Percentiles rank a stretch among this genome's conserved stretches.
phyloP scores from a whole-genome alignment of 768 basidiomycete genomes.

The Tricholoma furcatifolium region DNA sequence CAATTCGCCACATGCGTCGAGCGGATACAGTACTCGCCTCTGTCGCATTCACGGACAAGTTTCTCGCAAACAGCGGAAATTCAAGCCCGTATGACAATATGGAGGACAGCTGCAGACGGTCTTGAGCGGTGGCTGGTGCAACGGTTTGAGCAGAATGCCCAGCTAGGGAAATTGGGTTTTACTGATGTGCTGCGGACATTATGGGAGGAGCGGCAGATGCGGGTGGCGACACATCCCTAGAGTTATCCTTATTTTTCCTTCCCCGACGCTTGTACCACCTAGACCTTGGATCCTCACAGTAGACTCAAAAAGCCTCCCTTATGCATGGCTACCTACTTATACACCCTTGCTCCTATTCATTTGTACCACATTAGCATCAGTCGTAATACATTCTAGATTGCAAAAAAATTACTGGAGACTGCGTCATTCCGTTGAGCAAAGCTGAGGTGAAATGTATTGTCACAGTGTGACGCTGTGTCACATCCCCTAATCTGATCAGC shows the following conservation, averaged over 20 bases:
- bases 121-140: constrained; percentile 86
- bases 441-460: constrained; percentile 3
- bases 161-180: constrained; percentile 84
- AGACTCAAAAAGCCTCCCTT: constrained; percentile 17
- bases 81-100: constrained; percentile 76
- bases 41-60: constrained; percentile 57
- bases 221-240: constrained; percentile 16
- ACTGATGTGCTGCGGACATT: constrained; percentile 81
- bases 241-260: constrained; percentile 5
- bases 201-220: constrained; percentile 67
- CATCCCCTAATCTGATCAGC: constrained; percentile 14
- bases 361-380: constrained; percentile 12
- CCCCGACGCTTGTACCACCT: constrained; percentile 8
- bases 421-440: constrained; percentile 18
- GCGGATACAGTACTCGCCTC: constrained; percentile 81
- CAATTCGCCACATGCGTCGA: constrained; percentile 94
- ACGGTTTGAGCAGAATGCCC: constrained; percentile 91
- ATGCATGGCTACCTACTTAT: constrained; percentile 6
- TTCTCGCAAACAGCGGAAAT: constrained; percentile 94
- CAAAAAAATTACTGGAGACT: neutral
- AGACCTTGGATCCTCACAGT: constrained; percentile 10
- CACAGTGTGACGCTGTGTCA: constrained; percentile 15
- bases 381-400: constrained; percentile 13
- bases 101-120: constrained; percentile 79
- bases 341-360: constrained; percentile 7